Evolutionary conservation across 2,329 filamentous ascomycete genomes (phyloP).

Genomic region (Erysiphe pulchra): DNA sequence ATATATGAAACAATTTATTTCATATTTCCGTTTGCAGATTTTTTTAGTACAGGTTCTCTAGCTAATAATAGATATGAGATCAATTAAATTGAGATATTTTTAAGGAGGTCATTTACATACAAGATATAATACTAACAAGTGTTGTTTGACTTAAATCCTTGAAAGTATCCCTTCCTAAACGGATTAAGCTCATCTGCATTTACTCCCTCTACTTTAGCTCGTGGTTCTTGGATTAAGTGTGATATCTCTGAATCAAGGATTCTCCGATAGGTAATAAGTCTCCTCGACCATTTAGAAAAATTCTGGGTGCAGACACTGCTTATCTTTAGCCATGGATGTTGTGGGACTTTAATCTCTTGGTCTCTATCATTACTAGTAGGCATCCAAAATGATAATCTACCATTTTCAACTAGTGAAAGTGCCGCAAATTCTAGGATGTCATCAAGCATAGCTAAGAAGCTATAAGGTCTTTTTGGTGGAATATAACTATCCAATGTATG

Average conservation of each 20-base stretch:
- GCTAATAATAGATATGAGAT: too few relatives aligned
- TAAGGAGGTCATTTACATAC: too few relatives aligned
- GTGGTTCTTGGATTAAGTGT: slow-evolving; percentile 8
- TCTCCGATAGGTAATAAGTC: slow-evolving; percentile 65
- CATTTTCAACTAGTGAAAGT: slow-evolving; percentile 49
- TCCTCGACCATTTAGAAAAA: slow-evolving; percentile 83
- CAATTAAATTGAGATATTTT: too few relatives aligned
- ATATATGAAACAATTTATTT: too few relatives aligned
- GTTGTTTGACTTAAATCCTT: slow-evolving; percentile 15
- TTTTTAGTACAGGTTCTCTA: too few relatives aligned
- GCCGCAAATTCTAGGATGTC: slow-evolving; percentile 71
- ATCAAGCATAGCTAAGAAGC: slow-evolving; percentile 69
- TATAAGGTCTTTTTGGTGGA: slow-evolving; percentile 76
- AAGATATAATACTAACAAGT: too few relatives aligned
- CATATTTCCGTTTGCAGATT: too few relatives aligned
- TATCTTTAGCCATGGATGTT: slow-evolving; percentile 48
- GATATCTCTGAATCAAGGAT: slow-evolving; percentile 32
- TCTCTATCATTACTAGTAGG: slow-evolving; percentile 65
- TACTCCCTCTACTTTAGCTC: slow-evolving; percentile 17
- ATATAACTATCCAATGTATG: slow-evolving; percentile 46
- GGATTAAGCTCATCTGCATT: slow-evolving; percentile 41
- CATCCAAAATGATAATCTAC: slow-evolving; percentile 88
- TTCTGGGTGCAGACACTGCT: slow-evolving; percentile 57
- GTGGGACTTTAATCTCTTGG: slow-evolving; percentile 49
- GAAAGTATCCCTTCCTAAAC: slow-evolving; percentile 29